Base-by-base conservation (phyloP, 164 flowering plant genomes). In the Houttuynia cordata region DNA sequence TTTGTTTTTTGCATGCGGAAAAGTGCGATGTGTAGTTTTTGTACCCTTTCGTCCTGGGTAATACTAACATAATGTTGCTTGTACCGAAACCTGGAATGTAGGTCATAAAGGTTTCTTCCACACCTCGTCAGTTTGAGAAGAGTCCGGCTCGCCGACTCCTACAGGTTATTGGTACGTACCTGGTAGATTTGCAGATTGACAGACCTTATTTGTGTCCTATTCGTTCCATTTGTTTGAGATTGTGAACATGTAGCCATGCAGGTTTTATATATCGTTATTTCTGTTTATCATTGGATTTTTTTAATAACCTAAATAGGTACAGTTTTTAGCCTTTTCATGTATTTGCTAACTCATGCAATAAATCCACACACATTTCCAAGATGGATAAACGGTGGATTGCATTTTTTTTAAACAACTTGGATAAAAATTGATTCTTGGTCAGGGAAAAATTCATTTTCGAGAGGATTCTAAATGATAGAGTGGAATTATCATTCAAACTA, bases 161-260 rank as follows among this genome's bases (percentile, higher is more conserved):
- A 24, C 99, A 88, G 77, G 82, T 94, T 69, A 79, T 82, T 59
- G 99, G 99, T 91, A 91, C 40, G 74, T 49, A 55, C 49, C 23
- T 23, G 37, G 24, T 7, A 45, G 49, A 45, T 45, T 45, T 45
- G 1, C 12, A 2, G 3, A 45, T 7, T 45, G 12, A 17, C 14
- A 12, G 8, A 45, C 17, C 49, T 45, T 45, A 45, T 17, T 30
- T 30, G 37, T 6, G 6, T 30, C 37, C 37, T 30, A 30, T 45
- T 8, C 12, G 8, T 42, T 45, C 49, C 49, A n/a, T n/a, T n/a
- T 45, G 49, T 12, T 45, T 45, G 7, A 12, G 5, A 7, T 12
- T 45, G 15, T 12, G 14, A 45, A 12, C 12, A 45, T 45, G 49
- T 45, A 8, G 14, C 17, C 49, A 8, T 12, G 17, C 17, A 45